Conservation (phyloP, 305 asterid genomes). For the Solanum aculeatissimum region DNA sequence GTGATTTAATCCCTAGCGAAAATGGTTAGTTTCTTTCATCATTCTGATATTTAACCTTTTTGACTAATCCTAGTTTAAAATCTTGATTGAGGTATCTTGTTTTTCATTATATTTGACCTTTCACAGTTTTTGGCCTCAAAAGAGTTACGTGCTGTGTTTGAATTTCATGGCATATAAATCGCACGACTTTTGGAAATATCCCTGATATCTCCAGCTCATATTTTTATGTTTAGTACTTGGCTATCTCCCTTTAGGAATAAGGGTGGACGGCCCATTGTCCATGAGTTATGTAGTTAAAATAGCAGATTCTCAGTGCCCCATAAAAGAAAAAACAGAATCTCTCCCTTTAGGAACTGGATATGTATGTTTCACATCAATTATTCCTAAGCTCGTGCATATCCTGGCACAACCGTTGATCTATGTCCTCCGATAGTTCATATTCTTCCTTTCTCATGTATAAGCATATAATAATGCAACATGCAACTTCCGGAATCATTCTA, state of each 20-base stretch:
- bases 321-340: not conserved
- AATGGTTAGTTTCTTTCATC: conserved; percentile 50
- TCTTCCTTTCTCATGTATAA: not conserved
- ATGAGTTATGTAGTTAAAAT: not conserved
- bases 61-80: not conserved
- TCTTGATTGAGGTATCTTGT: not conserved
- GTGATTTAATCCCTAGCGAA: conserved; percentile 38
- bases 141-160: not conserved
- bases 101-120: not conserved
- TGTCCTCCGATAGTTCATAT: not conserved
- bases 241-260: not conserved
- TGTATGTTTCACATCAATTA: not conserved
- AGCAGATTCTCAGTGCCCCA: not conserved
- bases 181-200: not conserved
- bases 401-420: not conserved
- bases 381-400: not conserved
- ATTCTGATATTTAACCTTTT: not conserved
- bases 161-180: not conserved
- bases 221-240: not conserved
- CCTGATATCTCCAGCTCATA: not conserved
- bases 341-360: not conserved
- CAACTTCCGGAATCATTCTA: not conserved
- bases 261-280: not conserved
- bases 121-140: not conserved
- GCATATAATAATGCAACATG: not conserved